A percentile compares a stretch with the other conserved stretches of the same genome.
Conservation (phyloP, 129 eudicot species). For the Deinandra increscens region DNA sequence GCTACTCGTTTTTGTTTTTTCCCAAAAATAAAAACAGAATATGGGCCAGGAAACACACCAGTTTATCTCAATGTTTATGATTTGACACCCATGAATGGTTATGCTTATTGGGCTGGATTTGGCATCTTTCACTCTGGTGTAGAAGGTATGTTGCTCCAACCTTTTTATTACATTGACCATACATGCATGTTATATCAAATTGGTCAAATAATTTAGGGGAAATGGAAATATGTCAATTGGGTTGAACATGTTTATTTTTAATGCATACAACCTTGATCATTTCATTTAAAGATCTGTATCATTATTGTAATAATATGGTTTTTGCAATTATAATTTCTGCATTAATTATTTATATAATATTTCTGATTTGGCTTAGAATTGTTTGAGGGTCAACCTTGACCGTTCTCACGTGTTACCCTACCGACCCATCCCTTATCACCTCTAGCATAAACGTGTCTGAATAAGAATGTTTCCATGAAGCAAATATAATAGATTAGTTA, state of each 20-base stretch:
- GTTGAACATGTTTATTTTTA: not conserved
- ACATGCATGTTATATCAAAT: not conserved
- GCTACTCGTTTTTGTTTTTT: conserved; percentile 60
- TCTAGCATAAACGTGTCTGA: no score
- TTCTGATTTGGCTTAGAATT: not conserved
- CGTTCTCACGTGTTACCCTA: not conserved
- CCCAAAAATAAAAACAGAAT: conserved; percentile 51
- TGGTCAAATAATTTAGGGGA: not conserved
- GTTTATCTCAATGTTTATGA: conserved; percentile 73
- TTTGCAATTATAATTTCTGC: not conserved
- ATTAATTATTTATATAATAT: not conserved
- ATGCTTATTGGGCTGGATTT: conserved; percentile 75
- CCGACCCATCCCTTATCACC: not conserved
- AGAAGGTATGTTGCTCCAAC: conserved; percentile 46
- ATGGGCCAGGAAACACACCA: conserved; percentile 60
- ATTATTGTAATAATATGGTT: not conserved
- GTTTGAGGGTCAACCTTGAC: not conserved
- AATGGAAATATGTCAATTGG: not conserved
- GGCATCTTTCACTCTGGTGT: conserved; percentile 78
- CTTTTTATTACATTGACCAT: not conserved
- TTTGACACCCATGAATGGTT: conserved; percentile 66
- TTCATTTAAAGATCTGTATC: not conserved
- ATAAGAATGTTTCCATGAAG: not conserved
- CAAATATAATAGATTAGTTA: not conserved
- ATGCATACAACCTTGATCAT: not conserved